Evolutionary conservation across 192 early-diverging fungal species (phyloP), one percentile per base, ranked within the genome.

Genomic region (Linnemannia elongata): DNA sequence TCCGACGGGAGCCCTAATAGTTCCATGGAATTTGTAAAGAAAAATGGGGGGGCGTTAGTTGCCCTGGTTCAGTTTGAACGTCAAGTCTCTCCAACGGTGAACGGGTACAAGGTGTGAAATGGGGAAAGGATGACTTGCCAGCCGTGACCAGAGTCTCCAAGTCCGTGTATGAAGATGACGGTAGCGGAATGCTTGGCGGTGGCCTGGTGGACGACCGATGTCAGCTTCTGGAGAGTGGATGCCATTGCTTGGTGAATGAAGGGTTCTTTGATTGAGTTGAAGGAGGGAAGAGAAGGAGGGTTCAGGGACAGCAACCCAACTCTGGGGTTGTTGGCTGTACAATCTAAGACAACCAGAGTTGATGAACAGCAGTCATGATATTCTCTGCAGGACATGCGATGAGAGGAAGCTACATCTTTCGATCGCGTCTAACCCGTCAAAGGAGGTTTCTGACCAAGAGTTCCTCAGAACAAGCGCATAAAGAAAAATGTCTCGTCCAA

Each of bases 101-200:
- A 12, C 60, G 35, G 60, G 60, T 33, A 66, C 60, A 27, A 4
- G 5, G 17, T 71, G 35, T 71, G 18, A 8, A 41, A 41, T 71
- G 41, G 85, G 80, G 1, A 79, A 35, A 1, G 41, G 27, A n/a
- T 47, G 45, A 74, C 80, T 83, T 87, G 75, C 92, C 92, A 93
- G 36, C 92, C 92, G 36, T 88, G 54, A 17, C 93, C 93, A 49
- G 91, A 90, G 89, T 97, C 96, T 42, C 96, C 95, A 12, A 96
- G 93, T 5, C 95, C 96, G 52, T 97, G 96, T 45, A 96, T 85
- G 78, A 97, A 95, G 83, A 97, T 94, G 68, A 97, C 89, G n/a
- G 96, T 95, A 4, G 95, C 95, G 8, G 95, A 93, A 89, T 97
- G 96, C 60, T 91, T 88, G 47, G 80, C 78, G 9, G 79, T 87